These are phyloP conservation scores for Hymenotorrendiella dingleyae DNA, from an alignment of 2,329 filamentous ascomycete genomes.

Conservation along the genomic window DNA sequence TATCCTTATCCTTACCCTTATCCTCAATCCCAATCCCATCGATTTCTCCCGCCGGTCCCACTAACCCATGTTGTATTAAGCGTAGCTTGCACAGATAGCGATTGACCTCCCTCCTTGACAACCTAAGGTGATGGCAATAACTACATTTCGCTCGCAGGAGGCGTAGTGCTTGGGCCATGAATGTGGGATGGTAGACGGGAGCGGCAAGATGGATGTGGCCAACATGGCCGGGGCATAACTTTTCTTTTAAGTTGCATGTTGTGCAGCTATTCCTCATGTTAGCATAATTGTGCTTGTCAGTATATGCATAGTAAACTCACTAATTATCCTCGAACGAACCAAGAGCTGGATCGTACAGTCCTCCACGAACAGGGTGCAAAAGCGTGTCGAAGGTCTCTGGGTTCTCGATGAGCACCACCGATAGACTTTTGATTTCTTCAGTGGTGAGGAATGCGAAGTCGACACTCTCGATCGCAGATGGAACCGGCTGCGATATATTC, in stretches of 20 bases:
- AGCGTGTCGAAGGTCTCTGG: slow-evolving; percentile 90
- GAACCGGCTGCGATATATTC: slow-evolving; percentile 75
- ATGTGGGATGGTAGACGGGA: slow-evolving; percentile 92
- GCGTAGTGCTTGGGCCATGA: slow-evolving; percentile 85
- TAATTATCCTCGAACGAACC: slow-evolving; percentile 82
- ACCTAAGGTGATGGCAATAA: slow-evolving; percentile 82
- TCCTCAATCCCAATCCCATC: slow-evolving; percentile 28
- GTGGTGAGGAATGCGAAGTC: slow-evolving; percentile 82
- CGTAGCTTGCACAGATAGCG: slow-evolving; percentile 78
- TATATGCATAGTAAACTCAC: slow-evolving; percentile 45
- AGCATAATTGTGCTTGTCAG: slow-evolving; percentile 7
- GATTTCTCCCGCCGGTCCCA: slow-evolving; percentile 58
- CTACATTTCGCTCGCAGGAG: slow-evolving; percentile 82
- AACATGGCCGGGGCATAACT: slow-evolving; percentile 83
- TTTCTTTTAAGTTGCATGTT: slow-evolving; percentile 80
- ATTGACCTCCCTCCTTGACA: slow-evolving; percentile 71
- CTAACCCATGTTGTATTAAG: slow-evolving; percentile 76
- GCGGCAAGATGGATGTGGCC: slow-evolving; percentile 94
- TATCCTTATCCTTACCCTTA: slow-evolving; percentile 14
- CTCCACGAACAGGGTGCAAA: slow-evolving; percentile 81
- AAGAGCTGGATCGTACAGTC: slow-evolving; percentile 86
- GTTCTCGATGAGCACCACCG: slow-evolving; percentile 90
- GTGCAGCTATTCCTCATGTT: slow-evolving; percentile 58
- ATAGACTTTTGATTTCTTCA: slow-evolving; percentile 80
- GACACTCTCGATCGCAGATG: slow-evolving; percentile 77